Evolutionary conservation across 768 basidiomycete genomes (phyloP), one percentile per base, ranked within the genome.

Genomic region (Piloderma croceum): DNA sequence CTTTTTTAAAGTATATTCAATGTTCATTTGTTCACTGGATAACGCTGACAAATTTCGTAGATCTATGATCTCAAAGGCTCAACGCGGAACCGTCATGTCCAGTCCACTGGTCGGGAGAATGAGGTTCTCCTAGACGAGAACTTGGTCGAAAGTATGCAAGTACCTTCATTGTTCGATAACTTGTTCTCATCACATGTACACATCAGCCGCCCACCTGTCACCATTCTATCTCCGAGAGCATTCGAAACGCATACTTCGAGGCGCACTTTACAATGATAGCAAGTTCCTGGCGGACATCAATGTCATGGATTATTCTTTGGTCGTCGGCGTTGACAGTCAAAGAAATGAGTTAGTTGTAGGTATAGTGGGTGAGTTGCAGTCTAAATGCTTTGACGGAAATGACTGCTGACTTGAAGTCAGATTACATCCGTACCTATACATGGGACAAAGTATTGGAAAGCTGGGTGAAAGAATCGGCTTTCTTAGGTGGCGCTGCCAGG

Each of bases 401-500:
- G 21, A 31, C 37, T 13, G 24, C 12, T 25, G 13, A 23, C 13
- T 9, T 15, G 15, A 15, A 17, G 10, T 5, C 40, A 93, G 91
- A 96, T 59, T 96, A 91, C 55, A 89, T 94, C 48, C 84, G 92
- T 7, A 92, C 91, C 3, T 94, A 93, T 56, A 94, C 90, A 0
- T 96, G 91, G 91, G 96, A 99, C 68, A 99, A 99, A 69, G 92
- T 91, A 51, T 68, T 99, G 13, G 96, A 98, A 65, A 97, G 84
- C 45, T 96, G 90, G 92, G 90, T 97, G 32, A 99, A 98, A 57
- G 96, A 98, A 51, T 83, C 90, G 2, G 76, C 88, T 0, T 91
- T 93, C 62, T 68, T 98, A 18, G 92, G 90, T 34, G 85, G 79
- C 17, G 74, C 76, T 32, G 81, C 80, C 31, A 82, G 76, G 52